A percentile compares a stretch with the other conserved stretches of the same genome.
phyloP scores from a whole-genome alignment of 148 eudicot genomes.

The Diospyros lotus region DNA sequence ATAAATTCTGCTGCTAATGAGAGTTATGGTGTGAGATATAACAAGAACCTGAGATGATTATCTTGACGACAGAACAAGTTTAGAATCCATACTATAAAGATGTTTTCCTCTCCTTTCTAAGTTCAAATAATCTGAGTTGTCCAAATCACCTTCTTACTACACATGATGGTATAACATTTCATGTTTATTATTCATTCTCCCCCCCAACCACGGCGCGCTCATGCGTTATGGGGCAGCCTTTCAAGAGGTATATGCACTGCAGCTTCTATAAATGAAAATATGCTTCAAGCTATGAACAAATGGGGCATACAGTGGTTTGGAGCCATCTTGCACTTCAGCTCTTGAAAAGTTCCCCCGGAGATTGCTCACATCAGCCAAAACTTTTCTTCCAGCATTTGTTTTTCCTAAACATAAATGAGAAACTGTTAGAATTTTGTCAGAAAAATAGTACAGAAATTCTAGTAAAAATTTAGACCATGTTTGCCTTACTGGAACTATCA shows the following conservation, averaged over 20 bases:
- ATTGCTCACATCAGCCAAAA: conserved; percentile 76
- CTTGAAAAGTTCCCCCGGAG: conserved; percentile 23
- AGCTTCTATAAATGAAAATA: neutral
- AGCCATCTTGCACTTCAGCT: conserved; percentile 28
- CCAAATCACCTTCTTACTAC: too few species aligned
- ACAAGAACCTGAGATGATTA: neutral
- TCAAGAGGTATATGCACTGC: too few species aligned
- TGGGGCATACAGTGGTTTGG: conserved; percentile 31
- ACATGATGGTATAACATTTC: too few species aligned
- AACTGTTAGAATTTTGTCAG: neutral
- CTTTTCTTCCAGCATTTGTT: conserved; percentile 48
- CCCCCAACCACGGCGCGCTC: too few species aligned
- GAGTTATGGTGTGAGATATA: neutral
- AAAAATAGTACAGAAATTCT: neutral
- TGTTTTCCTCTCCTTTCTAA: conserved; percentile 7
- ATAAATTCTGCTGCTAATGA: neutral
- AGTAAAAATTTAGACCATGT: neutral
- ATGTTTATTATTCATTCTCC: too few species aligned
- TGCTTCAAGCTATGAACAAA: neutral
- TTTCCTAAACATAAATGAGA: conserved; percentile 23
- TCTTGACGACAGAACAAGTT: neutral
- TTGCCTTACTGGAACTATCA: conserved; percentile 29
- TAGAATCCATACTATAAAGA: neutral
- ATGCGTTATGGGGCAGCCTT: too few species aligned
- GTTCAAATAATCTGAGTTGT: neutral